phyloP scores from a whole-genome alignment of 805 yeast genomes.

The Tetrapisispora iriomotensis region DNA sequence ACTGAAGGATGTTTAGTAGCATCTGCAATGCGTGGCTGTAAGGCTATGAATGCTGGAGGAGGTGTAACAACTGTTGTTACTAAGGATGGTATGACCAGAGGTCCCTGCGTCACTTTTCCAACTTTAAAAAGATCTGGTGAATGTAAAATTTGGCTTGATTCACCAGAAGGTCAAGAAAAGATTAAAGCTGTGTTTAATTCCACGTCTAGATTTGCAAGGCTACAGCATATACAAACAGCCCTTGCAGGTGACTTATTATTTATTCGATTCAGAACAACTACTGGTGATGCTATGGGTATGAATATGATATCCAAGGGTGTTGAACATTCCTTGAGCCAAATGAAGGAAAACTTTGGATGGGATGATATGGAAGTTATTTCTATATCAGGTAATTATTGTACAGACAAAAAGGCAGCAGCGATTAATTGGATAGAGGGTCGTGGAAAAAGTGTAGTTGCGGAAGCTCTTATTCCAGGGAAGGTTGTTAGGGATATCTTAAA shows the following conservation, averaged over 20 bases:
- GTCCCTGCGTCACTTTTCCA: conserved; percentile 92
- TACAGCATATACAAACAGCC: conserved; percentile 88
- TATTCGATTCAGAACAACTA: conserved; percentile 89
- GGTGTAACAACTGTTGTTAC: conserved; percentile 89
- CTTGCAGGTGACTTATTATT: conserved; percentile 88
- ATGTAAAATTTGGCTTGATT: conserved; percentile 90
- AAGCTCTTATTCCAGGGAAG: conserved; percentile 77
- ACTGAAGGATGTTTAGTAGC: conserved; percentile 99
- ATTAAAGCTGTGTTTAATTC: conserved; percentile 88
- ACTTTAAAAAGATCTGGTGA: conserved; percentile 80
- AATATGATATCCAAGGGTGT: conserved; percentile 99
- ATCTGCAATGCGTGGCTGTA: conserved; percentile 97
- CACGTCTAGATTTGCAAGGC: conserved; percentile 95
- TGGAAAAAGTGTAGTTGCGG: conserved; percentile 96
- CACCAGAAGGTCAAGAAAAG: conserved; percentile 78
- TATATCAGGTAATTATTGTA: conserved; percentile 94
- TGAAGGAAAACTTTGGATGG: conserved; percentile 86
- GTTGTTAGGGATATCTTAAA: conserved; percentile 75
- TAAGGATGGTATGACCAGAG: conserved; percentile 98
- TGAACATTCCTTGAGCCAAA: conserved; percentile 70
- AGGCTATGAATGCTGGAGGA: conserved; percentile 94
- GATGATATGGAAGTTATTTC: conserved; percentile 87
- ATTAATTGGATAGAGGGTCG: conserved; percentile 99
- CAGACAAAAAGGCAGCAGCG: conserved; percentile 97
- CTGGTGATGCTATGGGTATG: conserved; percentile 99